A percentile compares a stretch with the other conserved stretches of the same genome.
Conservation (phyloP, 2,329 filamentous ascomycete genomes). For the Phyllosticta ampelicida region DNA sequence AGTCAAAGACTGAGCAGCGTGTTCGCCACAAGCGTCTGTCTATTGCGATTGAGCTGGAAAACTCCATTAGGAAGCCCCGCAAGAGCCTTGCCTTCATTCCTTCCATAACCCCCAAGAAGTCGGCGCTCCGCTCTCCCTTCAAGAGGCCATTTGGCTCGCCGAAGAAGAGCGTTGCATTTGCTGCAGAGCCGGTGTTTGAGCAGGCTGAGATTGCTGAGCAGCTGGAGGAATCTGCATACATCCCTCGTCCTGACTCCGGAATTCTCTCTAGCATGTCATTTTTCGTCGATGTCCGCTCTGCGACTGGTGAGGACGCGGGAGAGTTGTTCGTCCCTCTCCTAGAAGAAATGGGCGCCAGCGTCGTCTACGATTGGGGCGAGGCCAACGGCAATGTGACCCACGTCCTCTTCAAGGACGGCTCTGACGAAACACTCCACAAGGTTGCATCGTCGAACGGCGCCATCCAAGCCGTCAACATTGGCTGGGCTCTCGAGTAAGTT, state of each 20-base stretch:
- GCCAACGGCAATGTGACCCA: constrained; percentile 68
- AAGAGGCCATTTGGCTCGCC: constrained; percentile 22
- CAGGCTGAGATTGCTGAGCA: constrained; percentile 4
- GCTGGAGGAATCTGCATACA: constrained; percentile 12
- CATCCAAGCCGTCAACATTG: constrained; percentile 66
- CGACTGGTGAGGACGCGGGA: constrained; percentile 49
- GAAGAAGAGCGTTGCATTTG: constrained; percentile 28
- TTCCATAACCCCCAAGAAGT: constrained; percentile 14
- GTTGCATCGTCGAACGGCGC: constrained; percentile 60
- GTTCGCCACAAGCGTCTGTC: constrained; percentile 6
- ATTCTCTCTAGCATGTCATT: constrained; percentile 54
- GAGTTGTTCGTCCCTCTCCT: constrained; percentile 76
- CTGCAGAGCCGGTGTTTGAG: not conserved
- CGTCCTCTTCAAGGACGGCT: constrained; percentile 82
- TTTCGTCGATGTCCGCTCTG: constrained; percentile 74
- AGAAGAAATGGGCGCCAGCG: constrained; percentile 69
- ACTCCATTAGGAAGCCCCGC: constrained; percentile 9
- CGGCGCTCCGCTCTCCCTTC: constrained; percentile 25
- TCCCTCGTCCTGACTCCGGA: constrained; percentile 17
- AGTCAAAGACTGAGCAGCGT: constrained; percentile 8
- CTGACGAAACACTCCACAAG: constrained; percentile 69
- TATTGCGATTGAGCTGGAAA: constrained; percentile 6
- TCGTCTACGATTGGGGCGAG: constrained; percentile 67
- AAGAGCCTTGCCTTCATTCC: constrained; percentile 9
- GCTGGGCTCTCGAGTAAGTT: constrained; percentile 66